Evolutionary conservation across 441 rosid species (phyloP).

Genomic region (Brassica balearica): DNA sequence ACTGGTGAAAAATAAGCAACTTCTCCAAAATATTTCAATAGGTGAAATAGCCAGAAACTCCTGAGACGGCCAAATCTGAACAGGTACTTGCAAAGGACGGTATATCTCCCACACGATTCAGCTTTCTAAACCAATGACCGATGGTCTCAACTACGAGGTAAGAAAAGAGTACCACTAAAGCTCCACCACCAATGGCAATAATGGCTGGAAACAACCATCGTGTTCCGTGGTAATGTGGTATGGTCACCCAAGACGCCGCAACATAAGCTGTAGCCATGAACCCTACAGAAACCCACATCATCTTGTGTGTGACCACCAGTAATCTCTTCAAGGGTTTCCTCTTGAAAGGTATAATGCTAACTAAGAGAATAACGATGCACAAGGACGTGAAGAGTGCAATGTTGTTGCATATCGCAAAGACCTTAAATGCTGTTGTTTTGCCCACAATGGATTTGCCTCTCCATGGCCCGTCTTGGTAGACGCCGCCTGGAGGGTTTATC

Average conservation of each 20-base stretch:
- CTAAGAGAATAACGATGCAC: conserved; percentile 52
- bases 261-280: conserved; percentile 59
- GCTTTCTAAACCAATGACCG: conserved; percentile 47
- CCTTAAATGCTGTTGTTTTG: conserved; percentile 47
- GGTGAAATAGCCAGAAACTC: background rate
- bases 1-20: too few relatives aligned
- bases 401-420: conserved; percentile 59
- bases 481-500: conserved; percentile 67
- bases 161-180: conserved; percentile 40
- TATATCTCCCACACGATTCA: conserved; percentile 8
- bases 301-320: conserved; percentile 51
- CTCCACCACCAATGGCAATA: conserved; percentile 50
- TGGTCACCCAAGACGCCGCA: conserved; percentile 56
- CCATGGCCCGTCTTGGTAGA: conserved; percentile 35
- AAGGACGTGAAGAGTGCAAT: conserved; percentile 59
- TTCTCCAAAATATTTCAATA: too few relatives aligned
- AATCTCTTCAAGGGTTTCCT: conserved; percentile 55
- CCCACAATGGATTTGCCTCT: conserved; percentile 47
- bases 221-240: conserved; percentile 48
- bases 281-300: conserved; percentile 61
- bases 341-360: conserved; percentile 61
- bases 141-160: conserved; percentile 50
- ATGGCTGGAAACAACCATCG: conserved; percentile 49
- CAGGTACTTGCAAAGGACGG: conserved; percentile 33
- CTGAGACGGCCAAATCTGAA: conserved; percentile 30